phyloP scores from a whole-genome alignment of 257 asterid genomes.

The Solanum ossicruentum region DNA sequence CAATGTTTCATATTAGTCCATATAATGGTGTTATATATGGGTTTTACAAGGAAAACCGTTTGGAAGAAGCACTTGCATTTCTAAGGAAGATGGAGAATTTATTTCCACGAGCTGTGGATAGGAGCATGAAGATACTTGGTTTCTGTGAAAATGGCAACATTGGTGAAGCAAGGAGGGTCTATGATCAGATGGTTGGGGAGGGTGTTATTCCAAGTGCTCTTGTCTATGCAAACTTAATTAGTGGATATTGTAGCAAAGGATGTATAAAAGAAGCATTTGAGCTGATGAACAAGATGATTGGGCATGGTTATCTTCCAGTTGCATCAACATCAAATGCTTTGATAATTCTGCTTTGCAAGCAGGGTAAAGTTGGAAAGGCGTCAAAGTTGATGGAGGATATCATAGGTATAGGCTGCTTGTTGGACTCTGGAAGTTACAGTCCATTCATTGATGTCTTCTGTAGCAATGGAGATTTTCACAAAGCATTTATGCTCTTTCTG shows the following conservation, averaged over 20 bases:
- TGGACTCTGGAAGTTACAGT: constrained; percentile 47
- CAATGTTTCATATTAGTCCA: constrained; percentile 29
- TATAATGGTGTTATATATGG: constrained; percentile 72
- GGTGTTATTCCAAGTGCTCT: constrained; percentile 57
- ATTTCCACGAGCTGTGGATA: constrained; percentile 56
- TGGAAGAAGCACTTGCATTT: constrained; percentile 42
- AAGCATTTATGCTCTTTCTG: constrained; percentile 27
- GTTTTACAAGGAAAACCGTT: constrained; percentile 37
- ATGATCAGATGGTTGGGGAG: constrained; percentile 36
- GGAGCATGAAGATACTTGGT: constrained; percentile 29
- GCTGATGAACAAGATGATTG: constrained; percentile 54
- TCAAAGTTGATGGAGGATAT: constrained; percentile 56
- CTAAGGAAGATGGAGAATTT: constrained; percentile 33
- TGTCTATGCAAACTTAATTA: constrained; percentile 40
- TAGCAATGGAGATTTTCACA: constrained; percentile 32
- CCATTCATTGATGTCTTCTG: constrained; percentile 26
- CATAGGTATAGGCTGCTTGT: constrained; percentile 33
- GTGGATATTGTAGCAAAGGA: constrained; percentile 29
- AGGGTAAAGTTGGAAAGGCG: constrained; percentile 39
- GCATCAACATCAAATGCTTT: constrained; percentile 10
- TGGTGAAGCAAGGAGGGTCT: constrained; percentile 34
- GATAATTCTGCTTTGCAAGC: constrained; percentile 41
- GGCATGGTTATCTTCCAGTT: constrained; percentile 31
- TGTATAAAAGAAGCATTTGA: constrained; percentile 49
- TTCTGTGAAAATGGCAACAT: constrained; percentile 21